Percentiles rank a stretch among this genome's conserved stretches.
Conservation (phyloP, 805 yeast species). For the Starmera quercuum region DNA sequence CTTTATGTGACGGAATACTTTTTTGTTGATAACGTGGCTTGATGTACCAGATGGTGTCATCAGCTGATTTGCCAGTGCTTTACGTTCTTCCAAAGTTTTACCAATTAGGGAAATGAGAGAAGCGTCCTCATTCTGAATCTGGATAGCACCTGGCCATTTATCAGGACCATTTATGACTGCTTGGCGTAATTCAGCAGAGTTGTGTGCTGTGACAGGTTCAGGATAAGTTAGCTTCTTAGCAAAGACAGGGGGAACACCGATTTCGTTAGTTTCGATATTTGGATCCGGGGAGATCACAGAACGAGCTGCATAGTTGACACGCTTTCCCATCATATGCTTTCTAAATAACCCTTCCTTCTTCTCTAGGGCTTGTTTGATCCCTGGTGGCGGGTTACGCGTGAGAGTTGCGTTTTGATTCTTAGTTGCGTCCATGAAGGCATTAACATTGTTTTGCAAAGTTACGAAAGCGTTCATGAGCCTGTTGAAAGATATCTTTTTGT, state of each 20-base stretch:
- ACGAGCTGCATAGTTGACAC: slow-evolving; percentile 98
- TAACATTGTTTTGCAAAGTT: slow-evolving; percentile 89
- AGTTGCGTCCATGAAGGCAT: slow-evolving; percentile 86
- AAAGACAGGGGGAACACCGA: slow-evolving; percentile 98
- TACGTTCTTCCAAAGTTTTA: slow-evolving; percentile 90
- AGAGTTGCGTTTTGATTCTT: slow-evolving; percentile 72
- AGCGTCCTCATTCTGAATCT: slow-evolving; percentile 95
- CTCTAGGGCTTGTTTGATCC: slow-evolving; percentile 95
- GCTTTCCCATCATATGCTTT: slow-evolving; percentile 99
- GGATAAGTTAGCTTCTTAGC: slow-evolving; percentile 95
- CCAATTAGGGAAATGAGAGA: slow-evolving; percentile 71
- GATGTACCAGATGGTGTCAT: slow-evolving; percentile 68
- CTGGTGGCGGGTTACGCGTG: slow-evolving; percentile 71
- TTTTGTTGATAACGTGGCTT: slow-evolving; percentile 69
- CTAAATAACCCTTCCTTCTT: slow-evolving; percentile 98
- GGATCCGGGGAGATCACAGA: slow-evolving; percentile 99
- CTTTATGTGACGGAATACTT: slow-evolving; percentile 89
- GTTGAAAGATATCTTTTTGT: slow-evolving; percentile 71
- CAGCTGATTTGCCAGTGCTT: slow-evolving; percentile 89
- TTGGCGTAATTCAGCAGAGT: slow-evolving; percentile 82
- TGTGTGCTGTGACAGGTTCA: slow-evolving; percentile 93
- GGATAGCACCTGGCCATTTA: slow-evolving; percentile 98
- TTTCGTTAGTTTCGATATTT: slow-evolving; percentile 92
- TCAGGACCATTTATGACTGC: slow-evolving; percentile 98
- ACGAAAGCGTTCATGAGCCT: slow-evolving; percentile 95